These are phyloP conservation scores for Basidiobolus meristosporus DNA, from an alignment of 371 early-diverging fungal genomes.

Conservation along the genomic window DNA sequence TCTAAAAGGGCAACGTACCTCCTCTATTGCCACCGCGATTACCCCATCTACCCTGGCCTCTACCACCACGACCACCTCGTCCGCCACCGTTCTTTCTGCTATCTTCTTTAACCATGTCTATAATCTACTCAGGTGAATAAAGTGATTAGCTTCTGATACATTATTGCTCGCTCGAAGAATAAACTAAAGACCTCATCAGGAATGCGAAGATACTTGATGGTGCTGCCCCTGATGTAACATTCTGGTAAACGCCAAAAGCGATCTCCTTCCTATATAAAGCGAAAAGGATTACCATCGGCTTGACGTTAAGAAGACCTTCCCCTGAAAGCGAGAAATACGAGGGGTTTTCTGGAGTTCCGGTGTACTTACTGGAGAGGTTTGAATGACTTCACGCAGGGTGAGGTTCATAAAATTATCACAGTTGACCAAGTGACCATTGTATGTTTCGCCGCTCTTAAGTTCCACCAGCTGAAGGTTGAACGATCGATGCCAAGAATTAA, in stretches of 20 bases:
- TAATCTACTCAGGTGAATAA: no score
- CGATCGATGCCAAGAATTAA: no score
- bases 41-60: conserved; percentile 1
- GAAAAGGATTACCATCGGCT: no score
- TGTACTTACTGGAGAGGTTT: conserved; percentile 67
- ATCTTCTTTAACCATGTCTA: conserved; percentile 76
- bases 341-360: no score
- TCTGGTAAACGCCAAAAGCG: conserved; percentile 83
- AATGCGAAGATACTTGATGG: conserved; percentile 86
- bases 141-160: no score
- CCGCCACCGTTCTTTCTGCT: conserved; percentile 18
- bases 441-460: conserved; percentile 93
- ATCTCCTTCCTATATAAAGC: conserved; percentile 63
- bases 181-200: conserved; percentile 45
- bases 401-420: conserved; percentile 98
- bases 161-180: no score
- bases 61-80: conserved; percentile 12
- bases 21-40: conserved; percentile 1
- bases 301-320: no score
- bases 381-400: conserved; percentile 85
- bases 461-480: conserved; percentile 59
- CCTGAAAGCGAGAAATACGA: no score
- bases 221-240: conserved; percentile 81
- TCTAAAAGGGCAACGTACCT: no score
- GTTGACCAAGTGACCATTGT: conserved; percentile 90